Percentiles rank a stretch among this genome's conserved stretches.
Evolutionary conservation across 371 early-diverging fungal genomes (phyloP).

Genomic region (Globomyces sp.): DNA sequence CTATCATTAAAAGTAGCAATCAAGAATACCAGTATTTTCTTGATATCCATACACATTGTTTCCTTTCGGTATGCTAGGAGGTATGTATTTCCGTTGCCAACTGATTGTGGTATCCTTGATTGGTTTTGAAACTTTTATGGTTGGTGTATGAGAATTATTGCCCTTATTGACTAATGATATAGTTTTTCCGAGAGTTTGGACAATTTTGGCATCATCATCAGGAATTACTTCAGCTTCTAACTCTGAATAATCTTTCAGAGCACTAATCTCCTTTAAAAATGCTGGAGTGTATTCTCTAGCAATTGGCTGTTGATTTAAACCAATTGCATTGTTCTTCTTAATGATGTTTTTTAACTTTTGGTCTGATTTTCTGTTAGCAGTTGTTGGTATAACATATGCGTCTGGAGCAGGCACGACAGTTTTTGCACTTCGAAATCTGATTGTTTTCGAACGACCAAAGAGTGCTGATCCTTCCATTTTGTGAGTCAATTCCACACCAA

Average conservation of each 20-base stretch:
- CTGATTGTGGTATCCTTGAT: conserved; percentile 24
- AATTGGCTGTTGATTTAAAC: neutral
- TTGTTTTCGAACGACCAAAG: conserved; percentile 43
- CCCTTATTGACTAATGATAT: no score
- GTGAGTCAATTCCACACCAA: conserved; percentile 28
- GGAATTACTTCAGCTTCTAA: no score
- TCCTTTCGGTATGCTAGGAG: conserved; percentile 49
- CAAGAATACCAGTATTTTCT: conserved; percentile 25
- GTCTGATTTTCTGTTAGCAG: conserved; percentile 15
- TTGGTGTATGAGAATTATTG: neutral
- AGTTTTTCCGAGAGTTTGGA: no score
- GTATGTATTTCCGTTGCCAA: conserved; percentile 46
- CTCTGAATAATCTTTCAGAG: no score
- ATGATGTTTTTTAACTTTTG: neutral
- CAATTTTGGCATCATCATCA: no score
- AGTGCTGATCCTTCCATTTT: conserved; percentile 32
- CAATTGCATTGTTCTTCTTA: neutral
- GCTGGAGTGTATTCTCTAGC: neutral
- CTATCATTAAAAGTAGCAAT: neutral
- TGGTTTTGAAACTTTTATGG: neutral
- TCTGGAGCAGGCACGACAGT: conserved; percentile 40
- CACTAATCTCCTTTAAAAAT: no score
- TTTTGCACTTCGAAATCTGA: conserved; percentile 30
- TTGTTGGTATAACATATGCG: conserved; percentile 30
- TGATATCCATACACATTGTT: conserved; percentile 44